Percentiles rank a stretch among this genome's conserved stretches.
Evolutionary conservation across 2,329 filamentous ascomycete genomes (phyloP).

Genomic region (Epichloe festucae): DNA sequence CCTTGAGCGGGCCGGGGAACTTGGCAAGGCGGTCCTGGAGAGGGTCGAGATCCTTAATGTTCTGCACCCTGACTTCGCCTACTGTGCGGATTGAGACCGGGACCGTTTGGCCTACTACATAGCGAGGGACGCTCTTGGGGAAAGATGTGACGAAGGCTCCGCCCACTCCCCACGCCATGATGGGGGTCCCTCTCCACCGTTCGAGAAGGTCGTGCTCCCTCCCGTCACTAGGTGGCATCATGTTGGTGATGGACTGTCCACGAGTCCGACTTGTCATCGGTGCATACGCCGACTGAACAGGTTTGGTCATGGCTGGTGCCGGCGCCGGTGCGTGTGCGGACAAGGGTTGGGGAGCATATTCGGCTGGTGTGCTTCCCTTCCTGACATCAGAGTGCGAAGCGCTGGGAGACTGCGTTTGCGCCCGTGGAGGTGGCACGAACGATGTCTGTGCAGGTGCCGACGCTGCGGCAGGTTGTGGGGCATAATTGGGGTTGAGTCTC

Average conservation of each 20-base stretch:
- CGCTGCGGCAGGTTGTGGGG: constrained; percentile 25
- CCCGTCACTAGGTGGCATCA: constrained; percentile 51
- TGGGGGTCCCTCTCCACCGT: constrained; percentile 80
- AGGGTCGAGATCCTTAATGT: constrained; percentile 59
- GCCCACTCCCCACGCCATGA: constrained; percentile 80
- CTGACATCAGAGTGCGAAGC: constrained; percentile 23
- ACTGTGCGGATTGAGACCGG: constrained; percentile 73
- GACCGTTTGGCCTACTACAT: constrained; percentile 56
- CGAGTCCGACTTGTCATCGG: constrained; percentile 29
- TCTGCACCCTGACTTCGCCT: constrained; percentile 69
- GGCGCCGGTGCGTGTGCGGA: constrained; percentile 33
- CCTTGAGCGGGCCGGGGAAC: constrained; percentile 81
- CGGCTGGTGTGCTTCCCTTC: constrained; percentile 21
- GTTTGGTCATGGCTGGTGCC: constrained; percentile 19
- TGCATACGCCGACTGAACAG: constrained; percentile 15
- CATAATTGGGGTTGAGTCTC: constrained; percentile 36
- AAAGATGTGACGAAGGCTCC: constrained; percentile 75
- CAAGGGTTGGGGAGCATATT: constrained; percentile 40
- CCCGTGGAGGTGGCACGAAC: constrained; percentile 44
- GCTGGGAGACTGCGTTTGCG: constrained; percentile 50
- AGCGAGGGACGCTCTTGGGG: constrained; percentile 77
- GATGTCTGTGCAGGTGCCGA: constrained; percentile 17
- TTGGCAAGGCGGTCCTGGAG: constrained; percentile 59
- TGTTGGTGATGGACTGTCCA: constrained; percentile 41
- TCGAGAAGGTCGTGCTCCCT: constrained; percentile 64